phyloP scores from a whole-genome alignment of 768 basidiomycete species.

The Podaxis rugospora region DNA sequence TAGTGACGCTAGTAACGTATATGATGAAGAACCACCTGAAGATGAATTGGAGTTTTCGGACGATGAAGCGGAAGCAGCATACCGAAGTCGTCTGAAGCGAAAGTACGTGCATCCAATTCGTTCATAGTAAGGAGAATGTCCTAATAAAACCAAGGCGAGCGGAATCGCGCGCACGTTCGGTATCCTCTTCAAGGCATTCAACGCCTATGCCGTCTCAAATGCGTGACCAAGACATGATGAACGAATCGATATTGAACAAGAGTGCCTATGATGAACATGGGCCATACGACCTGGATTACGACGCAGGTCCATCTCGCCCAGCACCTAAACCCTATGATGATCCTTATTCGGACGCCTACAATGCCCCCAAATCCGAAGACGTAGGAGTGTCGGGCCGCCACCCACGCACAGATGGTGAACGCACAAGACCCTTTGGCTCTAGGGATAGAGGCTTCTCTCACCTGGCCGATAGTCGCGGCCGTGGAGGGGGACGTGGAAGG shows the following conservation, averaged over 20 bases:
- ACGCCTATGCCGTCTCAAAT: slow-evolving; percentile 51
- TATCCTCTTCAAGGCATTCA: slow-evolving; percentile 47
- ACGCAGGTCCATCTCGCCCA: slow-evolving; percentile 56
- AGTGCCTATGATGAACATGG: slow-evolving; percentile 66
- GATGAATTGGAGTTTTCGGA: slow-evolving; percentile 94
- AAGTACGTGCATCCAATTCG: slow-evolving; percentile 36
- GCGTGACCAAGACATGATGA: slow-evolving; percentile 51
- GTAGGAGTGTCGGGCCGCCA: not conserved
- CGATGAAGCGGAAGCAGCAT: slow-evolving; percentile 83
- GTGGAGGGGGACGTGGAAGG: slow-evolving; percentile 33
- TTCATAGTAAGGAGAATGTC: slow-evolving; percentile 5
- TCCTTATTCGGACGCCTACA: slow-evolving; percentile 57
- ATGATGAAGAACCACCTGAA: slow-evolving; percentile 91
- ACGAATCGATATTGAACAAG: slow-evolving; percentile 39
- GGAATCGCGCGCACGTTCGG: slow-evolving; percentile 45
- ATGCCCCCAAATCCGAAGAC: slow-evolving; percentile 21
- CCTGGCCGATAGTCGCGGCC: slow-evolving; percentile 10
- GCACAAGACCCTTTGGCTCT: not conserved
- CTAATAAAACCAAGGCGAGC: slow-evolving; percentile 39
- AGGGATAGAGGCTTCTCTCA: not conserved
- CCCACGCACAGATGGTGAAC: not conserved
- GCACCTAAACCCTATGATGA: slow-evolving; percentile 75
- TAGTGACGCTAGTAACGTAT: slow-evolving; percentile 90
- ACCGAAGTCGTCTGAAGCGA: slow-evolving; percentile 57
- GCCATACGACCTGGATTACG: slow-evolving; percentile 64